Evolutionary conservation across 2,329 filamentous ascomycete species (phyloP).

Genomic region (Cladosporium sp.): DNA sequence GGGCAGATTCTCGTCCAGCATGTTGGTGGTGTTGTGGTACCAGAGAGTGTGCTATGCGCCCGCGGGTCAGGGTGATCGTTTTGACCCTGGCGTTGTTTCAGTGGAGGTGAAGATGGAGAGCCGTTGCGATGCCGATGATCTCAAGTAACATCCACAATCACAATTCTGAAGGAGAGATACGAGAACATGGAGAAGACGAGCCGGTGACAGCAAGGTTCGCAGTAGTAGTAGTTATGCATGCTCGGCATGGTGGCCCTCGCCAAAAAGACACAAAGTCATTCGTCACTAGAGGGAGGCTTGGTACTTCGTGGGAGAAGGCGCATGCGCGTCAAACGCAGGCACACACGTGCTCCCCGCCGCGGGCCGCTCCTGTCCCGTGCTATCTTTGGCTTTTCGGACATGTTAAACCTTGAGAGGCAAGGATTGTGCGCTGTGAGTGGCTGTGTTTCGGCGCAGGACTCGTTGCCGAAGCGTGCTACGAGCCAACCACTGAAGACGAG

Average conservation of each 20-base stretch:
- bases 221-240: neutral
- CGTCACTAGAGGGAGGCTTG: neutral
- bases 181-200: neutral
- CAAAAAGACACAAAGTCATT: neutral
- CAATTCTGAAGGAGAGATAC: too few relatives aligned
- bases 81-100: neutral
- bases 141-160: neutral
- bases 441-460: neutral
- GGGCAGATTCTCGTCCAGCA: constrained; percentile 94
- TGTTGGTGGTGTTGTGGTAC: constrained; percentile 34
- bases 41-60: neutral
- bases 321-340: neutral
- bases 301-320: neutral
- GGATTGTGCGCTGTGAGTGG: neutral
- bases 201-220: neutral
- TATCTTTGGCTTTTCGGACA: neutral
- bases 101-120: constrained; percentile 2
- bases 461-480: neutral
- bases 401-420: neutral
- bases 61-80: neutral
- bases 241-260: neutral
- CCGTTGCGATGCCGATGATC: neutral
- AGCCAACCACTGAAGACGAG: neutral
- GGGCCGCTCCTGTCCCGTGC: neutral
- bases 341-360: neutral